phyloP scores from a whole-genome alignment of 78 protist genomes.

The Dictyostelium brefeldianum region DNA sequence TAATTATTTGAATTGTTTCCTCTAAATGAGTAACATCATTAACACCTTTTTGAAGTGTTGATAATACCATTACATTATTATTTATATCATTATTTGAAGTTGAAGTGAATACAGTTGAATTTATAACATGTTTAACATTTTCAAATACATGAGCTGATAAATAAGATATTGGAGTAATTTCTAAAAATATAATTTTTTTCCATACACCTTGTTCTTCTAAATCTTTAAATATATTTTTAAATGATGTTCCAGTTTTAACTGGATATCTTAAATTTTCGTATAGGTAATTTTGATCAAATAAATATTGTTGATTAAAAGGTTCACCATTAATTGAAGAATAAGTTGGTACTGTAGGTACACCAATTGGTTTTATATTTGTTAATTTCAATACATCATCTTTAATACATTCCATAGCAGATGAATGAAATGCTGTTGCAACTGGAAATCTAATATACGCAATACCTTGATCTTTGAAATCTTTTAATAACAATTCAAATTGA shows the following conservation, averaged over 20 bases:
- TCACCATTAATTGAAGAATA: not conserved
- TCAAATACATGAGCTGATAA: no score
- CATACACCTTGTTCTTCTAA: not conserved
- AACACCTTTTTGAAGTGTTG: no score
- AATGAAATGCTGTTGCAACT: not conserved
- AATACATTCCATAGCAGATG: not conserved
- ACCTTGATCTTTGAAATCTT: not conserved
- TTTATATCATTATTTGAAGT: no score
- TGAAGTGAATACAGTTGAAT: no score
- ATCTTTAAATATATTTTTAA: not conserved
- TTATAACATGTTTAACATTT: no score
- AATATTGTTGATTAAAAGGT: not conserved
- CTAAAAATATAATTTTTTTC: no score
- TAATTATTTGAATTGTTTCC: no score
- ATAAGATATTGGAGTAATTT: no score
- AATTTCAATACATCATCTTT: not conserved
- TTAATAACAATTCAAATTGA: not conserved
- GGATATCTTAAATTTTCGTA: not conserved
- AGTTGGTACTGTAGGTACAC: not conserved
- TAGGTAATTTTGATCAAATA: not conserved
- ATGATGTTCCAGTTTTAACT: not conserved
- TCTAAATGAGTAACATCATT: no score
- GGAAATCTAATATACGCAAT: not conserved
- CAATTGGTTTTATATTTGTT: not conserved
- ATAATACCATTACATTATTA: no score